phyloP scores from a whole-genome alignment of 192 early-diverging fungal genomes.

The Geranomyces variabilis region DNA sequence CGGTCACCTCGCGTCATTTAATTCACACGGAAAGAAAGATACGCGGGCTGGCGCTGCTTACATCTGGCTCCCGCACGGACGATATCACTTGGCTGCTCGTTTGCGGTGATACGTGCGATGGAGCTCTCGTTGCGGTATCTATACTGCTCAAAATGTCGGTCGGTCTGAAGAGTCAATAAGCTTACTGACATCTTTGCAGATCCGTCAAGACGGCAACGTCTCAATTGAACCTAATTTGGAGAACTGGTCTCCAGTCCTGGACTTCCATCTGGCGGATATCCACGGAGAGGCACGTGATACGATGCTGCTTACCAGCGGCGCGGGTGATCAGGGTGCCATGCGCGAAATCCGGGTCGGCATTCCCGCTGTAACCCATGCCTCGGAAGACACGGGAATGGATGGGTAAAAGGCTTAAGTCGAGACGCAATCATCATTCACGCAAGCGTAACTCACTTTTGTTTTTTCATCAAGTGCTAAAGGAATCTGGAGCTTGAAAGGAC shows the following conservation, averaged over 20 bases:
- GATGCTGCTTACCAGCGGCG: slow-evolving; percentile 37
- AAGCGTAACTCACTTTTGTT: too few species aligned
- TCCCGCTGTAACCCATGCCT: slow-evolving; percentile 10
- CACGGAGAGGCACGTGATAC: slow-evolving; percentile 32
- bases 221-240: background rate
- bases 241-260: slow-evolving; percentile 44
- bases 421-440: background rate
- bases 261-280: slow-evolving; percentile 39
- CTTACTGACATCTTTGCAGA: background rate
- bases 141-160: too few species aligned
- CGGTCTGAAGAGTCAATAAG: too few species aligned
- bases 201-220: background rate
- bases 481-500: slow-evolving; percentile 34
- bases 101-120: slow-evolving; percentile 48
- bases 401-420: background rate
- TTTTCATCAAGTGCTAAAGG: slow-evolving; percentile 18
- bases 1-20: background rate
- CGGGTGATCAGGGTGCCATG: slow-evolving; percentile 4
- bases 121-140: slow-evolving; percentile 39
- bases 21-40: slow-evolving; percentile 2
- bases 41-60: slow-evolving; percentile 2
- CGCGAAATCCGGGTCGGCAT: slow-evolving; percentile 32
- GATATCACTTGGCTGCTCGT: slow-evolving; percentile 24
- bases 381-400: background rate
- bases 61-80: background rate